Conservation (phyloP, 176 grass and related monocot species). For the Carex littledalei region DNA sequence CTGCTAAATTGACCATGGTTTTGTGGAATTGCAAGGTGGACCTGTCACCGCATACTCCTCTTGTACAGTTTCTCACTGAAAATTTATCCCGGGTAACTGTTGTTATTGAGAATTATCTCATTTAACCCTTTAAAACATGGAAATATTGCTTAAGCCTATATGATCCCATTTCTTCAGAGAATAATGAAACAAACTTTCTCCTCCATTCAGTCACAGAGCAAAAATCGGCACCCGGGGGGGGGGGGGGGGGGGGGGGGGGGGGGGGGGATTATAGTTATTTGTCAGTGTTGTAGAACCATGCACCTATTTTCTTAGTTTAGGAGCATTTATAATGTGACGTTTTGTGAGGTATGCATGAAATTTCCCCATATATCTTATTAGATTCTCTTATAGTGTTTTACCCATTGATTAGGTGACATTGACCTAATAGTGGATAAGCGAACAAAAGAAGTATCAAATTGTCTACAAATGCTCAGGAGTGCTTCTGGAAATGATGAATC, state of each 20-base stretch:
- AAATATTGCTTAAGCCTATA: not conserved
- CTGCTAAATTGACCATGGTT: not conserved
- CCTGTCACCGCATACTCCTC: not conserved
- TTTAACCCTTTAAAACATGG: not conserved
- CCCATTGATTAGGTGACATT: constrained; percentile 40
- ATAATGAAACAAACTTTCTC: not conserved
- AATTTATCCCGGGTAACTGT: not conserved
- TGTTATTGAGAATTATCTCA: not conserved
- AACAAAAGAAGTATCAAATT: constrained; percentile 60
- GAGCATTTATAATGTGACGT: not conserved
- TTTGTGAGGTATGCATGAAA: not conserved
- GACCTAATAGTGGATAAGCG: constrained; percentile 51
- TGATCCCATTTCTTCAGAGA: not conserved
- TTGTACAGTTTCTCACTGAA: not conserved
- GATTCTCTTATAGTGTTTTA: constrained; percentile 16
- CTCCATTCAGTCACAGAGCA: not conserved
- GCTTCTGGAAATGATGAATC: constrained; percentile 44
- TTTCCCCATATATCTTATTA: not conserved
- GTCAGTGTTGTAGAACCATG: not conserved
- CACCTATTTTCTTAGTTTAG: not conserved
- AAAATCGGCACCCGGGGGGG: not conserved
- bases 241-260: not conserved
- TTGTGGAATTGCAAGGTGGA: not conserved
- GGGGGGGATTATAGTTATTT: not conserved
- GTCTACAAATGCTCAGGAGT: constrained; percentile 78